phyloP scores from a whole-genome alignment of 192 early-diverging fungal species.

The Backusella psychrophila region DNA sequence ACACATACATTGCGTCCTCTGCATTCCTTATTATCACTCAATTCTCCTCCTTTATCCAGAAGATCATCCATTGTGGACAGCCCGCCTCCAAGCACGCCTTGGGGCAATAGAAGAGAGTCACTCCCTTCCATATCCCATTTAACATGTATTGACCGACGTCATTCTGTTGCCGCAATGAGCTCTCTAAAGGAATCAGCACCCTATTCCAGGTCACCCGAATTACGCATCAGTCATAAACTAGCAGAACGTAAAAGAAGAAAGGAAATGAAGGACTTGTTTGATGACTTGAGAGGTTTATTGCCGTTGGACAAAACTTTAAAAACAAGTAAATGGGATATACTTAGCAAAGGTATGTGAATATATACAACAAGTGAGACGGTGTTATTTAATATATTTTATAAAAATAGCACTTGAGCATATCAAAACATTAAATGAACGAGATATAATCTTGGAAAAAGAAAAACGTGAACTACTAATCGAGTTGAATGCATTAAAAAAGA shows the following conservation, averaged over 20 bases:
- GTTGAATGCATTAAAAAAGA: constrained; percentile 8
- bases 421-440: constrained; percentile 38
- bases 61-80: constrained; percentile 12
- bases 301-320: constrained; percentile 77
- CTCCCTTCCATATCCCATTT: constrained; percentile 17
- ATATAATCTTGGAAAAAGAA: constrained; percentile 44
- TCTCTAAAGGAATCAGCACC: constrained; percentile 32
- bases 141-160: constrained; percentile 20
- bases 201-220: constrained; percentile 69
- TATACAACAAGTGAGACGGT: too few species aligned
- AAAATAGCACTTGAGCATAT: constrained; percentile 54
- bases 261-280: constrained; percentile 91
- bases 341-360: constrained; percentile 69
- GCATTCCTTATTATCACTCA: constrained; percentile 19
- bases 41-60: constrained; percentile 22
- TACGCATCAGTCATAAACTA: constrained; percentile 81
- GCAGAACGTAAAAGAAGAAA: constrained; percentile 83
- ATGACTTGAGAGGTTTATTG: constrained; percentile 71
- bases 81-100: constrained; percentile 16
- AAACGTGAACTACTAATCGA: constrained; percentile 14
- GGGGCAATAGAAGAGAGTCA: constrained; percentile 13
- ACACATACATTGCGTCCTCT: constrained; percentile 16
- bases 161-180: constrained; percentile 24
- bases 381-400: neutral
- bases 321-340: constrained; percentile 87